Percentiles rank a stretch among this genome's conserved stretches.
These are phyloP conservation scores for Solanum tarapatanum DNA, from an alignment of 257 asterid genomes.

Conservation along the genomic window DNA sequence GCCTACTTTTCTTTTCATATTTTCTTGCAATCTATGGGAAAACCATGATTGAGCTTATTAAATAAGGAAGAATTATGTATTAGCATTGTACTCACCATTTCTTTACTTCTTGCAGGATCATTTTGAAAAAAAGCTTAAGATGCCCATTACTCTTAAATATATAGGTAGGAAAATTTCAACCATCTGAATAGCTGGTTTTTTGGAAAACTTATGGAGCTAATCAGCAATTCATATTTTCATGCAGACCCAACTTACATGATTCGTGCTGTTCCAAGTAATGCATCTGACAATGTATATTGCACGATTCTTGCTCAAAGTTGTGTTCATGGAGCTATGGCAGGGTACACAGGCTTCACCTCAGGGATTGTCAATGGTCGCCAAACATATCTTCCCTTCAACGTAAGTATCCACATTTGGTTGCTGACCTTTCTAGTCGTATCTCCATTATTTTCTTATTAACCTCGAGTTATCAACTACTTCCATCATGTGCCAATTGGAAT, in stretches of 20 bases:
- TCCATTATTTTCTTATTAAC: background rate
- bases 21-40: background rate
- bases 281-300: slow-evolving; percentile 46
- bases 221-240: background rate
- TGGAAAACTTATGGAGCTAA: background rate
- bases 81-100: background rate
- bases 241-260: slow-evolving; percentile 51
- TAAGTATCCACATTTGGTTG: slow-evolving; percentile 11
- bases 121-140: slow-evolving; percentile 17
- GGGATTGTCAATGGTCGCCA: slow-evolving; percentile 45
- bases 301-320: slow-evolving; percentile 49
- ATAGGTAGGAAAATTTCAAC: slow-evolving; percentile 18
- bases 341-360: slow-evolving; percentile 34
- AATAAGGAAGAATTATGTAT: background rate
- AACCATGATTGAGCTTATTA: background rate
- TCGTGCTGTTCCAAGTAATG: slow-evolving; percentile 50
- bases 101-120: slow-evolving; percentile 25
- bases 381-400: slow-evolving; percentile 38
- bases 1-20: background rate
- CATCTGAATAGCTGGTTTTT: background rate
- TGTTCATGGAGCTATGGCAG: slow-evolving; percentile 53
- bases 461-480: background rate
- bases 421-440: background rate
- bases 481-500: background rate
- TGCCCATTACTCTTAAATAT: slow-evolving; percentile 32